A percentile compares a stretch with the other conserved stretches of the same genome.
These are phyloP conservation scores for Diospyros kaki DNA, from an alignment of 148 eudicot species.

Conservation along the genomic window DNA sequence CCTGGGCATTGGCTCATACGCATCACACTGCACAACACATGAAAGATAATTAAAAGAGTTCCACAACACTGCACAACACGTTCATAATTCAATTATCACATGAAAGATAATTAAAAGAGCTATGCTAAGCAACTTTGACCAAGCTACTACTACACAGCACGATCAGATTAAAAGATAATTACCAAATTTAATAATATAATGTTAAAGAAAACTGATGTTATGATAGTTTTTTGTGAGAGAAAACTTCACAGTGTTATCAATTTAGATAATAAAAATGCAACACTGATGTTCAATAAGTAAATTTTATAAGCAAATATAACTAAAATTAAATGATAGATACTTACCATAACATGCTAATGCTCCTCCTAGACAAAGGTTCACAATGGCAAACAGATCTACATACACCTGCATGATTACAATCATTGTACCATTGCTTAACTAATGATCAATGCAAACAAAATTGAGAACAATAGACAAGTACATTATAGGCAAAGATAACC, in stretches of 20 bases:
- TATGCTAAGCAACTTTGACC: not conserved
- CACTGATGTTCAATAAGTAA: conserved; percentile 3
- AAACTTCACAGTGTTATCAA: not conserved
- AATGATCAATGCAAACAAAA: conserved; percentile 2
- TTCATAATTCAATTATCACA: too few relatives aligned
- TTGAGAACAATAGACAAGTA: not conserved
- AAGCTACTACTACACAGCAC: not conserved
- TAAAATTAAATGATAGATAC: conserved; percentile 19
- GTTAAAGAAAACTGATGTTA: not conserved
- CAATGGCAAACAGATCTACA: conserved; percentile 60
- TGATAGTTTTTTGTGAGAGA: not conserved
- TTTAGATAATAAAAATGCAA: not conserved
- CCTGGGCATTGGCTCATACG: not conserved
- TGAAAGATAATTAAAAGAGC: conserved; percentile 2
- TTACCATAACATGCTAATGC: conserved; percentile 92
- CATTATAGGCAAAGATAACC: not conserved
- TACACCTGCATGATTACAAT: conserved; percentile 61
- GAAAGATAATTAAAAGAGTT: not conserved
- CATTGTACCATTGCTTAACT: conserved; percentile 6
- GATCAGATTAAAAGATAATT: not conserved
- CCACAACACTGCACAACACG: too few relatives aligned
- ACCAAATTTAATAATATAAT: not conserved
- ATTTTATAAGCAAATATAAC: too few relatives aligned
- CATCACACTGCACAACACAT: not conserved
- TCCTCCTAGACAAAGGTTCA: conserved; percentile 64